These are phyloP conservation scores for Penicillium palitans DNA, from an alignment of 2,329 filamentous ascomycete species.

Conservation along the genomic window DNA sequence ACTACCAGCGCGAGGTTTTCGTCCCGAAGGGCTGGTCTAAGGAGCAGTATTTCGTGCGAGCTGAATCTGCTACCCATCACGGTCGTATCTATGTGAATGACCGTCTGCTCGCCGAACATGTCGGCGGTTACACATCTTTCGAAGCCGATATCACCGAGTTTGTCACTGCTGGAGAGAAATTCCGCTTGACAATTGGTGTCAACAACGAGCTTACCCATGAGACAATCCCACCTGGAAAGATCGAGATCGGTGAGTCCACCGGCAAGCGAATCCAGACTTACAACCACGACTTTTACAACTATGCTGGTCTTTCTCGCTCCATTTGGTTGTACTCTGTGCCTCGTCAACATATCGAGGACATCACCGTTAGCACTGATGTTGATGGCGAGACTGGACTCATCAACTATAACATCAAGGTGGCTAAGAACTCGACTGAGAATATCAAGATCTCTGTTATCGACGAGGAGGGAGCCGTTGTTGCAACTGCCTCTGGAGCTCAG, in stretches of 20 bases:
- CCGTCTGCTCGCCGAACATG: constrained; percentile 25
- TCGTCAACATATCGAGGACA: constrained; percentile 21
- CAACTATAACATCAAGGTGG: background rate
- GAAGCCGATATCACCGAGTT: constrained; percentile 27
- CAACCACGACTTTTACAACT: constrained; percentile 37
- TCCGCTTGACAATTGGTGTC: constrained; percentile 34
- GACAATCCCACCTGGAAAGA: constrained; percentile 31
- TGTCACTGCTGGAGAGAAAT: constrained; percentile 22
- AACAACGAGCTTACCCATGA: constrained; percentile 32
- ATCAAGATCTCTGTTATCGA: background rate
- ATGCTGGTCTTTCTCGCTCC: constrained; percentile 31
- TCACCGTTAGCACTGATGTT: constrained; percentile 26
- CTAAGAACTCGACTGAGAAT: background rate
- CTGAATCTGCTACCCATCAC: constrained; percentile 31
- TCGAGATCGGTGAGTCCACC: constrained; percentile 7
- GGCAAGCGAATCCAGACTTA: constrained; percentile 28
- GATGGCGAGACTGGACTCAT: constrained; percentile 7
- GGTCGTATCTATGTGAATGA: constrained; percentile 33
- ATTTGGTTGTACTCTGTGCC: constrained; percentile 31
- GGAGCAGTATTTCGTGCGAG: constrained; percentile 24
- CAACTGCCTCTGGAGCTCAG: constrained; percentile 1
- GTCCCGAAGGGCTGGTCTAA: constrained; percentile 24
- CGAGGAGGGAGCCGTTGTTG: background rate
- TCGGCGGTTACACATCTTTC: constrained; percentile 32
- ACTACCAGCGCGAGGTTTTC: constrained; percentile 31